Evolutionary conservation across 2,329 filamentous ascomycete species (phyloP), one percentile per base, ranked within the genome.

Genomic region (Akanthomyces muscarius): DNA sequence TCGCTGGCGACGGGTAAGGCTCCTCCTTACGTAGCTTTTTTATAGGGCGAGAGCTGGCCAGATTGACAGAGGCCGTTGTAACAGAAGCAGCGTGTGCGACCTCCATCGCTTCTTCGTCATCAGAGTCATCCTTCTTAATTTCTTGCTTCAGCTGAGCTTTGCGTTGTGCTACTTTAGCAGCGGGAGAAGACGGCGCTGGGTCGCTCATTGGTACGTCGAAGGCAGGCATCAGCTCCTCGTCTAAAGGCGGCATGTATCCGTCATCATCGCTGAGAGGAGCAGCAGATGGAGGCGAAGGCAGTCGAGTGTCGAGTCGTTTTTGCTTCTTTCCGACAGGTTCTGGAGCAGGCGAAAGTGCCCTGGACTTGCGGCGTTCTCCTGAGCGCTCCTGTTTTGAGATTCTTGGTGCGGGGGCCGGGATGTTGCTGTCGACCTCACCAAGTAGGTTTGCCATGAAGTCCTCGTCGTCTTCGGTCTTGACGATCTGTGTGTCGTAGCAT

Each of bases 391-490:
- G 78, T 75, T 78, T 89, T 36, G 84, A 80, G 36, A 82, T 75
- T 61, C 84, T 83, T 33, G 87, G 81, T 13, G 86, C 78, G 1
- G 81, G 76, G 0, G 77, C 75, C 1, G 81, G 78, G 61, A 85
- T 78, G 71, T 95, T 96, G 56, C 86, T 85, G 72, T 97, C 92
- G 62, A 99, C 90, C 75, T 97, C 92, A 65, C 87, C 92, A 1
- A 99, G 85, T 2, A 99, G 83, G 70, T 89, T 87, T 21, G 87
- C 85, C 76, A 99, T 85, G 76, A 98, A 99, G 63, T 90, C 89
- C 63, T 92, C 89, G 70, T 98, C 94, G 68, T 91, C 94, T 69
- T 93, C 89, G 5, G 91, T 96, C 70, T 89, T 91, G 65, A 87
- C 80, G 50, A 86, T 84, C 91, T 92, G 64, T 33, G 45, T 28